Percentiles rank a stretch among this genome's conserved stretches.
These are phyloP conservation scores for Linnemannia exigua DNA, from an alignment of 192 early-diverging fungal species.

Conservation along the genomic window DNA sequence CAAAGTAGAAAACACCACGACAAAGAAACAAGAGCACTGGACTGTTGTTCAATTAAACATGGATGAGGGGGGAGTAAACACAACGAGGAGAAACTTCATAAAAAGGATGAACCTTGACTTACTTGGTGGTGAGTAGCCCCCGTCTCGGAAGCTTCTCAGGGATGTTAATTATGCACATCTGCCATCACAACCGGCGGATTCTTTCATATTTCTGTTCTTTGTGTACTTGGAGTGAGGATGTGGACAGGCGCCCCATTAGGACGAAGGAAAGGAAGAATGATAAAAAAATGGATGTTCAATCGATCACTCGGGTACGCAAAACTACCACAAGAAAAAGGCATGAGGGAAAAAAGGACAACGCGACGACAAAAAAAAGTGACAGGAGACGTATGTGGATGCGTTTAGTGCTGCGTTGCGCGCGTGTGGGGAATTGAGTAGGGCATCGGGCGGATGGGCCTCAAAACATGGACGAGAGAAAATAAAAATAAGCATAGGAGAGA, in stretches of 20 bases:
- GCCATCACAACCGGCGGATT: too few relatives aligned
- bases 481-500: not conserved
- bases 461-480: not conserved
- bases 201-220: too few relatives aligned
- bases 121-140: too few relatives aligned
- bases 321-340: not conserved
- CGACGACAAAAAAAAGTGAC: not conserved
- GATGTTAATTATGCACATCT: too few relatives aligned
- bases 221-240: not conserved
- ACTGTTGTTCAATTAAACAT: too few relatives aligned
- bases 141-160: too few relatives aligned
- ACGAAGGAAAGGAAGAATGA: not conserved
- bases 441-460: not conserved
- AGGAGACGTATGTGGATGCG: not conserved
- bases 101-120: too few relatives aligned
- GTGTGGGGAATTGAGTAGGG: not conserved
- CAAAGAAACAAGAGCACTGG: too few relatives aligned
- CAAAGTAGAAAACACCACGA: too few relatives aligned
- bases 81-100: too few relatives aligned
- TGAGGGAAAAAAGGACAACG: not conserved
- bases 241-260: not conserved
- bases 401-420: too few relatives aligned
- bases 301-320: not conserved
- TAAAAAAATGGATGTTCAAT: conserved; percentile 3
- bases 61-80: too few relatives aligned